Evolutionary conservation across 805 yeast species (phyloP), one percentile per base, ranked within the genome.

Genomic region (Candida palmyrensis): DNA sequence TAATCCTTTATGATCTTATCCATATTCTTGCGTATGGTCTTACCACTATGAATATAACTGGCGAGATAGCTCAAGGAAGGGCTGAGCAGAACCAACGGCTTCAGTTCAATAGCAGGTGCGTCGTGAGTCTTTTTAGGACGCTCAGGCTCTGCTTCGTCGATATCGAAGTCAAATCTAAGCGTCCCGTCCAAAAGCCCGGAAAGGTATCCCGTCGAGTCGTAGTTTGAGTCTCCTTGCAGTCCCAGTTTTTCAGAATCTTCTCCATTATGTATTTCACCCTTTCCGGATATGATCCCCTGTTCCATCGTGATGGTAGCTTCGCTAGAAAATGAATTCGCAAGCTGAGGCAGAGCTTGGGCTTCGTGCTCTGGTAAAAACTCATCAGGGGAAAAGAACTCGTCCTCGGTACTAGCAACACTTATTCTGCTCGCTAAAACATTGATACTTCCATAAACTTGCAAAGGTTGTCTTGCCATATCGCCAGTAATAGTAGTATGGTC

Each of bases 371-470:
- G n/a, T n/a, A n/a, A n/a, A 37, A 49, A 52, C 26, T 59, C 65
- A 16, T 53, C 53, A 4, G 59, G 53, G 12, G 65, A 55, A 35
- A 39, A 59, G 38, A 47, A 58, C 40, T 60, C 66, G 3, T 58
- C 62, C 13, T 57, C 64, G 9, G 62, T 48, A 18, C 51, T 51
- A 15, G 46, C 39, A 7, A 35, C 16, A 20, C 33, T n/a, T n/a
- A n/a, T n/a, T n/a, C n/a, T n/a, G 29, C 15, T 31, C 18, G 5
- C 21, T 4, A 8, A 29, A 25, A 6, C 23, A n/a, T 9, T n/a
- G 9, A 9, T 21, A 8, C 29, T 18, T 28, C 18, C 6, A 14
- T 23, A 14, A 21, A 9, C 9, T 11, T 9, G 9, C 23, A 21
- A 21, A 21, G 23, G 23, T 9, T 11, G 9, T 21, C 23, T 21